Conservation (phyloP, 1,139 yeast genomes). For the Pichia sp. region DNA sequence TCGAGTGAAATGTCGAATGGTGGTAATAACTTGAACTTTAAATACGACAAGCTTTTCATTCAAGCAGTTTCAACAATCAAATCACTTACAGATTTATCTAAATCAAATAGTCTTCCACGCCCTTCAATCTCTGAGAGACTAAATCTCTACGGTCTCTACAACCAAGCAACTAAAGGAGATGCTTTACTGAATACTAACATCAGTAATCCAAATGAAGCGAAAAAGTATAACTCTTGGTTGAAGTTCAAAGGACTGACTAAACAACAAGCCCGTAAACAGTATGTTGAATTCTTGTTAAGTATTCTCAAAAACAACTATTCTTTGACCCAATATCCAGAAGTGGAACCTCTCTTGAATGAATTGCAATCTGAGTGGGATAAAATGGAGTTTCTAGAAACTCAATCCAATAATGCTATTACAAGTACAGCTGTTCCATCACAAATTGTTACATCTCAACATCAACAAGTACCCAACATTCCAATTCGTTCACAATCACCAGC, state of each 20-base stretch:
- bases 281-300: conserved; percentile 59
- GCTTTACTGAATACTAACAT: conserved; percentile 62
- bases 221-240: conserved; percentile 87
- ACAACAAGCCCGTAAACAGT: conserved; percentile 67
- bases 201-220: conserved; percentile 41
- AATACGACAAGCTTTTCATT: conserved; percentile 66
- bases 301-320: conserved; percentile 22
- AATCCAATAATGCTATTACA: not conserved
- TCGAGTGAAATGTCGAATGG: not conserved
- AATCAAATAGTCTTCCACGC: conserved; percentile 64
- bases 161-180: conserved; percentile 85
- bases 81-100: conserved; percentile 61
- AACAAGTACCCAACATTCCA: not conserved
- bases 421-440: not conserved
- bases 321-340: not conserved
- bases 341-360: not conserved
- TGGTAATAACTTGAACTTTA: conserved; percentile 27
- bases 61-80: conserved; percentile 76
- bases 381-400: conserved; percentile 7
- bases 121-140: conserved; percentile 74
- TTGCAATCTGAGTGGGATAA: conserved; percentile 48
- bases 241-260: conserved; percentile 61
- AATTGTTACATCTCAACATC: not conserved
- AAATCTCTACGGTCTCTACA: conserved; percentile 70
- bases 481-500: conserved; percentile 27